phyloP scores from a whole-genome alignment of 2,329 filamentous ascomycete species.

The Pseudocercospora pini-densiflorae region DNA sequence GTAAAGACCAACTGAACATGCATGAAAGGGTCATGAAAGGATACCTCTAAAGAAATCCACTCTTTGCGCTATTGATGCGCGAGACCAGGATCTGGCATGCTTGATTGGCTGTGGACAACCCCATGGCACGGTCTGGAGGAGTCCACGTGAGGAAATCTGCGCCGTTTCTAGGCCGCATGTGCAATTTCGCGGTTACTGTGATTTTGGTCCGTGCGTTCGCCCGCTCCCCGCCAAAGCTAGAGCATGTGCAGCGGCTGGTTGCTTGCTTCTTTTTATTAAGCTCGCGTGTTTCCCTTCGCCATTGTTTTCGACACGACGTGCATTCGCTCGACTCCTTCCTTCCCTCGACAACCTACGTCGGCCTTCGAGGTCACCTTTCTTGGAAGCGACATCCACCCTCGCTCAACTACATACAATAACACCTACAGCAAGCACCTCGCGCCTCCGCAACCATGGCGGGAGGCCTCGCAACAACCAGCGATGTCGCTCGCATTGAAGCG shows the following conservation, averaged over 20 bases:
- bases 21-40: neutral
- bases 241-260: neutral
- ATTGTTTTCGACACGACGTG: conserved; percentile 5
- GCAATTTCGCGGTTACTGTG: conserved; percentile 1
- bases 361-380: neutral
- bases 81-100: neutral
- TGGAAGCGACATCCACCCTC: conserved; percentile 1
- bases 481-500: conserved; percentile 59
- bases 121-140: neutral
- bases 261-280: conserved; percentile 6
- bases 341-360: neutral
- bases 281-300: conserved; percentile 6
- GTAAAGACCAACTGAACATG: neutral
- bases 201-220: neutral
- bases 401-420: neutral
- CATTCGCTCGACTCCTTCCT: conserved; percentile 2
- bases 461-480: conserved; percentile 48
- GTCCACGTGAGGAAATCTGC: neutral
- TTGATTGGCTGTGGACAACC: neutral
- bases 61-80: neutral
- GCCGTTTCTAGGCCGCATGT: neutral
- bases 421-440: neutral
- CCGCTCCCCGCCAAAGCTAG: conserved; percentile 2
- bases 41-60: conserved; percentile 6
- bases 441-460: conserved; percentile 25